phyloP scores from a whole-genome alignment of 2,329 filamentous ascomycete species.

The Triangularia verruculosa region DNA sequence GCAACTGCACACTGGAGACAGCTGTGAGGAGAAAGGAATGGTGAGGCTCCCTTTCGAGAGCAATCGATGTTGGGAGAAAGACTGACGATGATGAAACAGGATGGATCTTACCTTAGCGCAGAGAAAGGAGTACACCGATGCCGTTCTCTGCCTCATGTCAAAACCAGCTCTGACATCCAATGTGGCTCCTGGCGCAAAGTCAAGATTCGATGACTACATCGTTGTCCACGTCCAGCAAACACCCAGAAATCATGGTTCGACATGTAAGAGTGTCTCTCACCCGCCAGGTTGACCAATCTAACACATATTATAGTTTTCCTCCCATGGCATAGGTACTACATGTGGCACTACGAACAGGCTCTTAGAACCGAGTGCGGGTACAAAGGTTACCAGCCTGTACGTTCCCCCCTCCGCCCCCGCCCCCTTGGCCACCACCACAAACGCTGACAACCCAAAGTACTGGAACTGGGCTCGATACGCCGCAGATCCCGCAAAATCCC shows the following conservation, averaged over 20 bases:
- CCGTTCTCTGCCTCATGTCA: constrained; percentile 24
- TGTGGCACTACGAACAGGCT: constrained; percentile 33
- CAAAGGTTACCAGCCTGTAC: constrained; percentile 32
- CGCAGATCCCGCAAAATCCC: constrained; percentile 40
- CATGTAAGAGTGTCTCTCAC: background rate
- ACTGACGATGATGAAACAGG: constrained; percentile 8
- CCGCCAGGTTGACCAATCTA: too few species aligned
- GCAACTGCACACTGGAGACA: constrained; percentile 25
- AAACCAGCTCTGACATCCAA: constrained; percentile 17
- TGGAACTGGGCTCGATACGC: constrained; percentile 46
- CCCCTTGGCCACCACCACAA: background rate
- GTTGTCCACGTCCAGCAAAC: constrained; percentile 31
- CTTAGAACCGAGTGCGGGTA: constrained; percentile 34
- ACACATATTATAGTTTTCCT: constrained; percentile 23
- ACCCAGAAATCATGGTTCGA: constrained; percentile 21
- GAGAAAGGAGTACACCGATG: constrained; percentile 25
- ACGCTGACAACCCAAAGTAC: constrained; percentile 29
- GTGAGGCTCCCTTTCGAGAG: constrained; percentile 3
- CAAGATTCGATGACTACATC: constrained; percentile 32
- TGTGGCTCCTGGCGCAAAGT: constrained; percentile 26
- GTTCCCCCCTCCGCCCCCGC: background rate
- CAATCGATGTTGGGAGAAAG: background rate
- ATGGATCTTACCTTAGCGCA: constrained; percentile 19
- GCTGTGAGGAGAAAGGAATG: constrained; percentile 25
- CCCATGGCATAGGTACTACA: constrained; percentile 33